These are phyloP conservation scores for Fusarium sp. DNA, from an alignment of 2,329 filamentous ascomycete species.

Conservation along the genomic window DNA sequence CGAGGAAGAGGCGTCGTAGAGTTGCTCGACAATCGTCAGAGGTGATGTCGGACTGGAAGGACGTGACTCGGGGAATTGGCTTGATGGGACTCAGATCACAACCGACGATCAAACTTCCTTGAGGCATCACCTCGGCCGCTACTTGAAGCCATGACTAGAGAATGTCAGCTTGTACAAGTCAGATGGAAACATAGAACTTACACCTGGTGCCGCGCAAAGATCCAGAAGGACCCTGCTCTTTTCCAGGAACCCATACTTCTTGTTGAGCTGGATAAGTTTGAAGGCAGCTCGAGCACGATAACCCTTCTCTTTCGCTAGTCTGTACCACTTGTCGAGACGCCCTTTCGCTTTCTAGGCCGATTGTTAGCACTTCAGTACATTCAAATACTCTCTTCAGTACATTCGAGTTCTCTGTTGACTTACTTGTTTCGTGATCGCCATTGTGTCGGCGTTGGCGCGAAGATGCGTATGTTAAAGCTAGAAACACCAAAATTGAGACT, in stretches of 20 bases:
- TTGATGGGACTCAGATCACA: slow-evolving; percentile 97
- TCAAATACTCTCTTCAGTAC: too few relatives aligned
- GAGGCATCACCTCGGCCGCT: slow-evolving; percentile 94
- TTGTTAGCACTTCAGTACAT: background rate
- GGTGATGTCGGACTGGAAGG: slow-evolving; percentile 97
- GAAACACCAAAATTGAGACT: background rate
- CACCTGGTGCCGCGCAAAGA: slow-evolving; percentile 95
- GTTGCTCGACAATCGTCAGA: slow-evolving; percentile 95
- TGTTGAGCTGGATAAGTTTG: slow-evolving; percentile 98
- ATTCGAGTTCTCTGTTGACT: fast-evolving
- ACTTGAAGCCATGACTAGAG: slow-evolving; percentile 92
- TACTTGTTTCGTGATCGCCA: slow-evolving; percentile 91
- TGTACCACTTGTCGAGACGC: slow-evolving; percentile 99
- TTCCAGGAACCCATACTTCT: slow-evolving; percentile 98
- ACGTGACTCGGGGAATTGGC: slow-evolving; percentile 91
- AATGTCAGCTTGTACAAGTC: too few relatives aligned
- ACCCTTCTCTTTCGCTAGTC: slow-evolving; percentile 97
- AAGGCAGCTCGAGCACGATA: slow-evolving; percentile 96
- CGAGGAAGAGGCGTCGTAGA: too few relatives aligned
- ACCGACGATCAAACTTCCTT: slow-evolving; percentile 85
- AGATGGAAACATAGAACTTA: too few relatives aligned
- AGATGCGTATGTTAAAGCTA: background rate
- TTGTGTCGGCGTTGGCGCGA: slow-evolving; percentile 52
- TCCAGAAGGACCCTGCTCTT: slow-evolving; percentile 96
- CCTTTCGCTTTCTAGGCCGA: slow-evolving; percentile 86